These are phyloP conservation scores for Trypanosoma cruzi DNA, from an alignment of 208 protist species.

Conservation along the genomic window DNA sequence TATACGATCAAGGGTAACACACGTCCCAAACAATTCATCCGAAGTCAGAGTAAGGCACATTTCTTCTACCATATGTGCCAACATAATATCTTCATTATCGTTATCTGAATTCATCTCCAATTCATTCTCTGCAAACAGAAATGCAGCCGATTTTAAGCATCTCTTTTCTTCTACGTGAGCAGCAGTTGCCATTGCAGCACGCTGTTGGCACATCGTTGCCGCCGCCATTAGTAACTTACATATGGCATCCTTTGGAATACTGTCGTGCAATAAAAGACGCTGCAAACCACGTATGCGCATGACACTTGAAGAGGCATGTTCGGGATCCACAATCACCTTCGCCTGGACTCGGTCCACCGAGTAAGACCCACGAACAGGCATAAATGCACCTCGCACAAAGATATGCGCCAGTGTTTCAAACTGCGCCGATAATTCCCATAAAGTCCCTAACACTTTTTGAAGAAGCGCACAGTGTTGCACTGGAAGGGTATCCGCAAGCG, in stretches of 20 bases:
- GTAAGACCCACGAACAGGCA: constrained; percentile 13
- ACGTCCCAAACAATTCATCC: constrained; percentile 54
- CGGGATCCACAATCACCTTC: not conserved
- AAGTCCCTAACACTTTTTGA: constrained; percentile 1
- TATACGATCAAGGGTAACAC: constrained; percentile 33
- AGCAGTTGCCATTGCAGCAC: not conserved
- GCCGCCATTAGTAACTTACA: constrained; percentile 14
- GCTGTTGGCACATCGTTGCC: constrained; percentile 19
- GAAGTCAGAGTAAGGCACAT: constrained; percentile 41
- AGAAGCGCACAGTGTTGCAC: not conserved
- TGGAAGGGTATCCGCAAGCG: constrained; percentile 12
- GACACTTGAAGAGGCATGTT: not conserved
- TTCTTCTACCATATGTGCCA: constrained; percentile 39
- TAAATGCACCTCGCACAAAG: constrained; percentile 29
- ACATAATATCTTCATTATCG: constrained; percentile 11
- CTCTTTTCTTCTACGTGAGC: not conserved
- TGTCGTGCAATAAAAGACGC: constrained; percentile 1
- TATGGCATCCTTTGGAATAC: constrained; percentile 8
- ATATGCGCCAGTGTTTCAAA: constrained; percentile 25
- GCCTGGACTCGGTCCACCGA: constrained; percentile 17
- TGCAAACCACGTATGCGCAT: constrained; percentile 20
- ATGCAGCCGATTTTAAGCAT: not conserved
- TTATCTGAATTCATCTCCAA: not conserved
- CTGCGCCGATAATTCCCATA: constrained; percentile 27
- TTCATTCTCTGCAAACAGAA: constrained; percentile 6